Evolutionary conservation across 2,329 filamentous ascomycete genomes (phyloP), one percentile per base, ranked within the genome.

Genomic region (Cladosporium sphaerospermum): DNA sequence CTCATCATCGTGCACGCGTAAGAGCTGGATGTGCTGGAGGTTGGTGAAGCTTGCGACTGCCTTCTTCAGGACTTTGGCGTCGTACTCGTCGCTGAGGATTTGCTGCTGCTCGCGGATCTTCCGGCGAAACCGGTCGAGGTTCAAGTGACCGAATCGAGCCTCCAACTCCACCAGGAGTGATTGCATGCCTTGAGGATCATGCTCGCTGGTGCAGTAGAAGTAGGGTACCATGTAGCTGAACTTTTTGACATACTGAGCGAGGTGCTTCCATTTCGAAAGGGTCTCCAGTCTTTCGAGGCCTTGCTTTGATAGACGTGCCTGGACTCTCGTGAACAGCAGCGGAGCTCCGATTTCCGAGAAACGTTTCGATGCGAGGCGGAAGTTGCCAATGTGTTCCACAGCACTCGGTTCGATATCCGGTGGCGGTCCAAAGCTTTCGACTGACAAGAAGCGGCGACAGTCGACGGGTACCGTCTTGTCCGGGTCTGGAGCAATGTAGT

Each of bases 11-110:
- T 82, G 78, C 10, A 85, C 69, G 5, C 80, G 78, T 23, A 86
- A 74, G 11, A 87, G 75, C 56, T 85, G 82, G 47, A 86, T 76
- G 62, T 85, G 79, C 61, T 84, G 80, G 9, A 87, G 73, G 28
- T 76, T 75, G 2, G 74, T 77, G 61, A 86, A 86, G 1, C 78
- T 76, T 33, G 71, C 69, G 56, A 84, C 75, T 14, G 80, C 81
- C 54, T 75, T 73, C 54, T 73, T 77, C 33, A 85, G 67, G 14
- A 80, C 72, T 11, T 67, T 64, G 37, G 75, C 70, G 60, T 85
- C 82, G 56, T 77, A 71, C 46, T 74, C 67, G 2, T 71, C 73
- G 36, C 71, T 66, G 49, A 83, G 67, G 40, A 85, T 74, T 14
- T 73, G 69, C 51, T 69, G 69, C 57, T 81, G 78, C 57, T 80